A percentile compares a stretch with the other conserved stretches of the same genome.
These are phyloP conservation scores for Chlorella ohadii DNA, from an alignment of 139 green algal genomes.

Conservation along the genomic window DNA sequence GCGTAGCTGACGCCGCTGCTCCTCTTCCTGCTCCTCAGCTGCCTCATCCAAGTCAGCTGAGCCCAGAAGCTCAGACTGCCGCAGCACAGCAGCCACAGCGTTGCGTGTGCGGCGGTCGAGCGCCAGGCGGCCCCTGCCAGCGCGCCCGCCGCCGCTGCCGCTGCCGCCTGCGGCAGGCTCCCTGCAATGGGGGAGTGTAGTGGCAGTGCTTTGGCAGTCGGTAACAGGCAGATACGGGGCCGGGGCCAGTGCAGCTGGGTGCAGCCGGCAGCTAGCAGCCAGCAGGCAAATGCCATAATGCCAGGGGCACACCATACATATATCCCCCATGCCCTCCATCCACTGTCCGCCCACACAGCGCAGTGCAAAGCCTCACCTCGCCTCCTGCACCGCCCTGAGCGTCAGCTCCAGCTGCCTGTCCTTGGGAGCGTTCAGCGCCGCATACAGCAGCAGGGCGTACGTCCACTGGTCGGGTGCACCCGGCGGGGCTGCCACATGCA, in stretches of 20 bases:
- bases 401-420: conserved; percentile 26
- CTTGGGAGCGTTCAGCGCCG: background rate
- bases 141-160: background rate
- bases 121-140: background rate
- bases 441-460: conserved; percentile 24
- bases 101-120: conserved; percentile 13
- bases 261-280: background rate
- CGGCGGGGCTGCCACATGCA: background rate
- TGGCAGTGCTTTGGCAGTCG: too few relatives aligned
- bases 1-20: background rate
- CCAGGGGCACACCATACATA: too few relatives aligned
- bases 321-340: too few relatives aligned
- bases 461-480: conserved; percentile 5
- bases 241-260: too few relatives aligned
- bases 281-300: too few relatives aligned
- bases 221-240: too few relatives aligned
- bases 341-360: too few relatives aligned
- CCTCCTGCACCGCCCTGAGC: conserved; percentile 8
- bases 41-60: background rate
- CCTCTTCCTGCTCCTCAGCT: conserved; percentile 4
- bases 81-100: conserved; percentile 1
- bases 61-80: conserved; percentile 13
- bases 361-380: background rate
- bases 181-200: background rate
- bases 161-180: background rate